These are phyloP conservation scores for Peribolospora kevripleyi DNA, from an alignment of 768 basidiomycete genomes.

Conservation along the genomic window DNA sequence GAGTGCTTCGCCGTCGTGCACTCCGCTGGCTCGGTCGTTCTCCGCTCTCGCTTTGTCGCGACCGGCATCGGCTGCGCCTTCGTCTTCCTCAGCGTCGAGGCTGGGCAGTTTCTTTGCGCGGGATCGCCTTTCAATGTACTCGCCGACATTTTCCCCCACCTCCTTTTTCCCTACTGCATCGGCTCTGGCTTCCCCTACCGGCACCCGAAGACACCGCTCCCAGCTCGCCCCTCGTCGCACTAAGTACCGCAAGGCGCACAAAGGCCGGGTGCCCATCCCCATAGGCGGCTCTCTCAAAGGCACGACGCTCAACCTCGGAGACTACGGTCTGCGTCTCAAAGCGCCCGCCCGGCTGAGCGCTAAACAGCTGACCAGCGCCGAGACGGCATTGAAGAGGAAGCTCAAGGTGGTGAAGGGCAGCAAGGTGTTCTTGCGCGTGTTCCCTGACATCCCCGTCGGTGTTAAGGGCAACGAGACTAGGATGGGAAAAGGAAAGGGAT, in stretches of 20 bases:
- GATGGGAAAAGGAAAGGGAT: conserved; percentile 98
- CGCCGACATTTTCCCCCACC: too few relatives aligned
- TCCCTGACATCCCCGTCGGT: conserved; percentile 92
- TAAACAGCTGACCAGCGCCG: conserved; percentile 65
- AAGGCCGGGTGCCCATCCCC: conserved; percentile 64
- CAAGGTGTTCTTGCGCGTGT: conserved; percentile 47
- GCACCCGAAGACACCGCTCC: too few relatives aligned
- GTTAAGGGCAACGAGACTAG: conserved; percentile 98
- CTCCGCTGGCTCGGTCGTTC: too few relatives aligned
- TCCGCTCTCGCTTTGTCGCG: too few relatives aligned
- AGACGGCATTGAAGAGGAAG: conserved; percentile 70
- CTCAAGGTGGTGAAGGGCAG: conserved; percentile 71
- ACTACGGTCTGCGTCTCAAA: conserved; percentile 76
- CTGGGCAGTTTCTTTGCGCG: too few relatives aligned
- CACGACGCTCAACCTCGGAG: conserved; percentile 71
- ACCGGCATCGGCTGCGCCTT: too few relatives aligned
- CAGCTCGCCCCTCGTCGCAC: conserved; percentile 52
- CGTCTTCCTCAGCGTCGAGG: too few relatives aligned
- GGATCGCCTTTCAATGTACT: too few relatives aligned
- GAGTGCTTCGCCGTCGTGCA: too few relatives aligned
- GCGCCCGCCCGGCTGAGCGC: conserved; percentile 51
- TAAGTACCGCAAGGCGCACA: conserved; percentile 68
- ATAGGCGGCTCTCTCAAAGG: conserved; percentile 79
- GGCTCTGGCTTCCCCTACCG: too few relatives aligned
- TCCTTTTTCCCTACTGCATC: too few relatives aligned